Conservation (phyloP, 2,329 filamentous ascomycete species). For the Aspergillus sp. region DNA sequence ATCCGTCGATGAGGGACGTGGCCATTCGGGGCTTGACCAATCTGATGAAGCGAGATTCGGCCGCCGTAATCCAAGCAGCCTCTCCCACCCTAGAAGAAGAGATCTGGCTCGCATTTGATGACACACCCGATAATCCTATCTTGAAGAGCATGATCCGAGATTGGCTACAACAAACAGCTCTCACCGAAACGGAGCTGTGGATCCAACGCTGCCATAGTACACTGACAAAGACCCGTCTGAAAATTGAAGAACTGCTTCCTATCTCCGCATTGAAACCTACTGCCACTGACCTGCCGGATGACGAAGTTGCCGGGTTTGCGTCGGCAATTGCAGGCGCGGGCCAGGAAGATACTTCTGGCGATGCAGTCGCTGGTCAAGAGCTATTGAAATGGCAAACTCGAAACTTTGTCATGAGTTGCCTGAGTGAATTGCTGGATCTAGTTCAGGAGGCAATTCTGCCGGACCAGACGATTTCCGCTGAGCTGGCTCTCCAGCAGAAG, state of each 20-base stretch:
- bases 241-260: constrained; percentile 55
- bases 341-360: constrained; percentile 59
- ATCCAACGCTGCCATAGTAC: constrained; percentile 86
- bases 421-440: constrained; percentile 79
- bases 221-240: constrained; percentile 81
- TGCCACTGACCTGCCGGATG: constrained; percentile 83
- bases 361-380: constrained; percentile 71
- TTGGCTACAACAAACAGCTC: constrained; percentile 89
- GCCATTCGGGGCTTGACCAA: constrained; percentile 90
- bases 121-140: constrained; percentile 73
- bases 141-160: constrained; percentile 88
- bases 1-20: constrained; percentile 72
- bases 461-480: constrained; percentile 77
- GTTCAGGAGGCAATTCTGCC: constrained; percentile 78
- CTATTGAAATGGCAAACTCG: constrained; percentile 93
- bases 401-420: constrained; percentile 87
- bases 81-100: constrained; percentile 83
- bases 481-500: constrained; percentile 76
- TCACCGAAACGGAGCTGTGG: constrained; percentile 81
- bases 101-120: constrained; percentile 87
- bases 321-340: constrained; percentile 67
- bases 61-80: constrained; percentile 77
- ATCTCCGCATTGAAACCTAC: constrained; percentile 48
- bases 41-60: constrained; percentile 89
- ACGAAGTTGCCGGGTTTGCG: constrained; percentile 95